phyloP scores from a whole-genome alignment of 78 protist species.

The slime mould (Dictyostelium discoideum) region DNA sequence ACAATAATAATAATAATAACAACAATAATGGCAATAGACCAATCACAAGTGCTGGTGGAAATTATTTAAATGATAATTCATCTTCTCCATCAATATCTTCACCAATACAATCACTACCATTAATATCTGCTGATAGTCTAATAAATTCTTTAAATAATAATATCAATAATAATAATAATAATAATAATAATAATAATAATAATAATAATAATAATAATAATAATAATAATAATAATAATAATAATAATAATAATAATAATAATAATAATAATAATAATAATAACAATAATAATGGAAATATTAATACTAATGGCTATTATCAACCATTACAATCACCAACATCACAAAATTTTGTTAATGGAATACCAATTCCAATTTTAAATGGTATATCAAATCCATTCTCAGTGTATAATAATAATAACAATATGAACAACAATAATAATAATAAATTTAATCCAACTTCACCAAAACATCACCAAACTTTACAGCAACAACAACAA shows the following conservation, averaged over 20 bases:
- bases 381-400: neutral
- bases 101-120: neutral
- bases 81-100: neutral
- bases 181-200: no score
- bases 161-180: neutral
- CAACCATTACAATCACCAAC: neutral
- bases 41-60: neutral
- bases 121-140: neutral
- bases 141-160: neutral
- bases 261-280: neutral
- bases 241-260: neutral
- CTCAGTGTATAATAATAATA: neutral
- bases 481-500: neutral
- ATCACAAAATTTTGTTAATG: neutral
- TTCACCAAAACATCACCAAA: neutral
- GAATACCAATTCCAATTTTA: neutral
- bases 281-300: neutral
- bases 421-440: neutral
- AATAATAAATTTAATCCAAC: neutral
- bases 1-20: neutral
- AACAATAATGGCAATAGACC: neutral
- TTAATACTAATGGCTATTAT: neutral
- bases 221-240: neutral
- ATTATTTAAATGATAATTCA: neutral
- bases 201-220: neutral